Conservation (phyloP, 1,139 yeast genomes). For the Yamadazyma diddensiae region DNA sequence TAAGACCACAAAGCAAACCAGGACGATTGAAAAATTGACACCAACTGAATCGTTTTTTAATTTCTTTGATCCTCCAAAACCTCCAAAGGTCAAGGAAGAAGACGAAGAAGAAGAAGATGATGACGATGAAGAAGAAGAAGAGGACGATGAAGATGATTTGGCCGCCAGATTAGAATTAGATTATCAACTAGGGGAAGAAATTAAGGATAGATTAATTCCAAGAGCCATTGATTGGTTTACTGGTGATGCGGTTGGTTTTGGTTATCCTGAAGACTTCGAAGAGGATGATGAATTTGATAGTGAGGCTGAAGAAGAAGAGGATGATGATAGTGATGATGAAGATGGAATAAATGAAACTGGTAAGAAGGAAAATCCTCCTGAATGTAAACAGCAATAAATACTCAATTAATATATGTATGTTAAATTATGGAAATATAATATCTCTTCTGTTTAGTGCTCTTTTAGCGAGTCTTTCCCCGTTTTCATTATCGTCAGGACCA, state of each 20-base stretch:
- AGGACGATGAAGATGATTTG: conserved; percentile 63
- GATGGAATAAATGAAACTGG: conserved; percentile 44
- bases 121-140: conserved; percentile 30
- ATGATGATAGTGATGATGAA: conserved; percentile 52
- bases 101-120: conserved; percentile 44
- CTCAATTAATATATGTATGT: not conserved
- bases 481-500: conserved; percentile 11
- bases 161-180: conserved; percentile 88
- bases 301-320: conserved; percentile 36
- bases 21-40: conserved; percentile 91
- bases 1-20: conserved; percentile 94
- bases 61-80: conserved; percentile 91
- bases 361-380: conserved; percentile 72
- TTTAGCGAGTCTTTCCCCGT: conserved; percentile 1
- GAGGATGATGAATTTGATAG: conserved; percentile 53
- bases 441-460: conserved; percentile 1
- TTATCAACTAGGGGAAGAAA: conserved; percentile 94
- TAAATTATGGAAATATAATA: not conserved
- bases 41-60: conserved; percentile 93
- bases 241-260: conserved; percentile 82
- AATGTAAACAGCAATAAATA: conserved; percentile 71
- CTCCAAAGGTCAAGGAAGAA: conserved; percentile 51
- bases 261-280: conserved; percentile 43
- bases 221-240: conserved; percentile 98
- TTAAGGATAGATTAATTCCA: conserved; percentile 93